Evolutionary conservation across 768 basidiomycete genomes (phyloP), one percentile per base, ranked within the genome.

Genomic region (Harrya chromipes): DNA sequence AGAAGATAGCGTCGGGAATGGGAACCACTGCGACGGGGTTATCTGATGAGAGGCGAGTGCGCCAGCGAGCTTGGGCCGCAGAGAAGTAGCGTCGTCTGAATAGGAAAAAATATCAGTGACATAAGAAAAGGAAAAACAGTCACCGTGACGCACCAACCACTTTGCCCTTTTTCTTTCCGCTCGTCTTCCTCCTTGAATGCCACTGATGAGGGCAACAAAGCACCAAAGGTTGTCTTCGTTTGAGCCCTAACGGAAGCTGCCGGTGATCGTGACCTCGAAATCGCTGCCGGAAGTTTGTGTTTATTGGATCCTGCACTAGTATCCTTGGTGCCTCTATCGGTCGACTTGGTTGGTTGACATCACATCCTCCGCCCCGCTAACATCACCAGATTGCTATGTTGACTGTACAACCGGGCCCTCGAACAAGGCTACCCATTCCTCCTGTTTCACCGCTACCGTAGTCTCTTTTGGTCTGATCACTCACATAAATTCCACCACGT

Each of bases 31-130:
- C 21, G 78, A 74, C 0, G 87, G 82, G 4, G 81, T 87, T 54
- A 84, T 85, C 35, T 78, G 68, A 33, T 94, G 78, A 4, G 79
- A 73, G 35, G 81, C 78, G 2, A 97, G 81, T 0, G 90, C 90
- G 6, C 84, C 85, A 2, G 73, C 78, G 31, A 97, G 77, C 63
- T 94, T 94, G 11, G 90, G 93, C 12, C 97, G 82, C 11, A 91
- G 82, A 60, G 97, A 93, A 2, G 91, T 75, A 49, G 78, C 73
- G 26, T 83, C 79, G 55, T 85, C 87, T 84, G 52, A 17, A 49
- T 21, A 5, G 17, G 12, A n/a, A n/a, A 29, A 38, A 24, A 29
- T 1, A 14, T 11, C 39, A 38, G 7, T 27, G 23, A 6, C 1
- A 41, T 9, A 39, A 27, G 40, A 26, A 29, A 42, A 47, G 27